Evolutionary conservation across 1,284 basidiomycete species (phyloP).

Genomic region (Melampsora larici-populina): DNA sequence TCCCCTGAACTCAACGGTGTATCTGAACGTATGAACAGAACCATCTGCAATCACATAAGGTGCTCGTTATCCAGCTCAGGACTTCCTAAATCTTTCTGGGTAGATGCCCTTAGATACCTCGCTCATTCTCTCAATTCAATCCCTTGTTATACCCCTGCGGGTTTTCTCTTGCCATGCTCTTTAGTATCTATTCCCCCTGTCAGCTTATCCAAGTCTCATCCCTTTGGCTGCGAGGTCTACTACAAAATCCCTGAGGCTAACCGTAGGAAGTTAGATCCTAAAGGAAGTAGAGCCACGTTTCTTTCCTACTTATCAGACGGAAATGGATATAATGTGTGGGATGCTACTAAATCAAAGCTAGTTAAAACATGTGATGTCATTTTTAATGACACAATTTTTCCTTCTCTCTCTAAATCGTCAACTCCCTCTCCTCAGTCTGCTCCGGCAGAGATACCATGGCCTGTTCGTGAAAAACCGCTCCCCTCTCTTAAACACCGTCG

Average conservation of each 20-base stretch:
- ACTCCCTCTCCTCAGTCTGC: neutral
- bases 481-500: too few species aligned
- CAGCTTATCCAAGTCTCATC: neutral
- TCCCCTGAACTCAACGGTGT: slow-evolving; percentile 54
- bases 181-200: neutral
- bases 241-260: neutral
- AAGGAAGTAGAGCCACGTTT: neutral
- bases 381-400: slow-evolving; percentile 1
- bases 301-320: slow-evolving; percentile 11
- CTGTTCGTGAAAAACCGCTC: too few species aligned
- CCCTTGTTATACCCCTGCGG: neutral
- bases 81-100: slow-evolving; percentile 13
- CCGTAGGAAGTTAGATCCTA: neutral
- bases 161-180: neutral
- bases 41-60: slow-evolving; percentile 22
- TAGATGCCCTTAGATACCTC: slow-evolving; percentile 11
- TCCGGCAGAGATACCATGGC: neutral
- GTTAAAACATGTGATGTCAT: slow-evolving; percentile 4
- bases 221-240: slow-evolving; percentile 17
- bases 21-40: too few species aligned
- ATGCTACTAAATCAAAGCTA: neutral
- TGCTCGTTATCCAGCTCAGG: too few species aligned
- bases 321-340: slow-evolving; percentile 3
- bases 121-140: too few species aligned
- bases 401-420: slow-evolving; percentile 13